Percentiles rank a stretch among this genome's conserved stretches.
Evolutionary conservation across 2,329 filamentous ascomycete genomes (phyloP).

Genomic region (Emergomyces africanus): DNA sequence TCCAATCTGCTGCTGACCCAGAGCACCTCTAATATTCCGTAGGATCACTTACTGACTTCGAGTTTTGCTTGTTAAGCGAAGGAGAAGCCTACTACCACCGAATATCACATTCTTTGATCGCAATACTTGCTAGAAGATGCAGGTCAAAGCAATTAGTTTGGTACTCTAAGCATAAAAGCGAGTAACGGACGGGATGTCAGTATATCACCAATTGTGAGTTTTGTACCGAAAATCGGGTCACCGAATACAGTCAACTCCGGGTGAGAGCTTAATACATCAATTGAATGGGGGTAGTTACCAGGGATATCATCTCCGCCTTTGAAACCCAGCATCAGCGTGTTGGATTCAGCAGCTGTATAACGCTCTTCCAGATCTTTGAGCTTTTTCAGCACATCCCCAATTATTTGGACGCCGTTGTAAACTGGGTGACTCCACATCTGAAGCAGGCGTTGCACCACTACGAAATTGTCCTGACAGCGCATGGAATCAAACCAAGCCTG

Average conservation of each 20-base stretch:
- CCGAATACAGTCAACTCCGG: background rate
- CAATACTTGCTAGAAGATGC: background rate
- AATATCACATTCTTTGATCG: background rate
- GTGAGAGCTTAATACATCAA: background rate
- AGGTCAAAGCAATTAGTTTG: background rate
- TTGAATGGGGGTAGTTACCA: background rate
- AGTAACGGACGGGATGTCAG: background rate
- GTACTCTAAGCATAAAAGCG: background rate
- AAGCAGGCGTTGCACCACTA: background rate
- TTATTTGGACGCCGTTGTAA: background rate
- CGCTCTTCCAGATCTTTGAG: background rate
- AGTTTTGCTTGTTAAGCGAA: background rate
- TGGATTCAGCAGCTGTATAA: background rate
- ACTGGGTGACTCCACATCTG: conserved; percentile 4
- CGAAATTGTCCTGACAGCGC: conserved; percentile 1
- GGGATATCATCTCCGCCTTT: background rate
- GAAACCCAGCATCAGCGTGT: background rate
- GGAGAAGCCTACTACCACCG: background rate
- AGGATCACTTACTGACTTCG: too few relatives aligned
- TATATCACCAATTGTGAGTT: background rate
- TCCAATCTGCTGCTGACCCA: background rate
- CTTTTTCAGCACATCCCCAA: background rate
- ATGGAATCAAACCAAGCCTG: conserved; percentile 3
- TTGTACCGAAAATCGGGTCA: background rate
- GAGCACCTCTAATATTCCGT: background rate